These are phyloP conservation scores for Diplodia seriata DNA, from an alignment of 2,329 filamentous ascomycete genomes.

Conservation along the genomic window DNA sequence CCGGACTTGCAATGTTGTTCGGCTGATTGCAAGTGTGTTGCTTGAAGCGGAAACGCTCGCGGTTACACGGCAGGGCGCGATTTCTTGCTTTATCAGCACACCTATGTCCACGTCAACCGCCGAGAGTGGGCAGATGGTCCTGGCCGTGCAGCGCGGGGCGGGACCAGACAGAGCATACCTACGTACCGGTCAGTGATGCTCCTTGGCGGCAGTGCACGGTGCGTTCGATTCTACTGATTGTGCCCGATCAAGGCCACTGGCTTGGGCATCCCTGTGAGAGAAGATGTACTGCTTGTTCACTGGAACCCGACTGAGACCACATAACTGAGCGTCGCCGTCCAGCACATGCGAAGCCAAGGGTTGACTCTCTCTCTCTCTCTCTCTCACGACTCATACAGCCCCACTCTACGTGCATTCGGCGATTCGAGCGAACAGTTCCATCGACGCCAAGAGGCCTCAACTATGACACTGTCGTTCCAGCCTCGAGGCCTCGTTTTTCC, in stretches of 20 bases:
- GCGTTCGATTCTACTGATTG: not conserved
- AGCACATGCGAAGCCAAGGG: not conserved
- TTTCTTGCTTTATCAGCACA: conserved; percentile 1
- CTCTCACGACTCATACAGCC: conserved; percentile 13
- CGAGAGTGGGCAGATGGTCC: not conserved
- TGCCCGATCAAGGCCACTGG: not conserved
- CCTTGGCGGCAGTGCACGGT: not conserved
- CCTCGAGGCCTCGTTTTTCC: not conserved
- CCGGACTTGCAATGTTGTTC: not conserved
- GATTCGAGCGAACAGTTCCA: conserved; percentile 3
- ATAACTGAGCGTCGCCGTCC: not conserved
- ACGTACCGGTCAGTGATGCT: not conserved
- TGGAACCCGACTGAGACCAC: not conserved
- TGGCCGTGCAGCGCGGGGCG: not conserved
- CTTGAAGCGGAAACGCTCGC: not conserved
- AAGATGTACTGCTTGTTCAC: not conserved
- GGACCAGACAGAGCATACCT: not conserved
- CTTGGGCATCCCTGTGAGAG: not conserved
- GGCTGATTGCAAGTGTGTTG: not conserved
- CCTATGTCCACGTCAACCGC: conserved; percentile 3
- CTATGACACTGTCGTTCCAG: not conserved
- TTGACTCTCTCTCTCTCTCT: not conserved
- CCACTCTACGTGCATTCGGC: not conserved
- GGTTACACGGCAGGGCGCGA: not conserved
- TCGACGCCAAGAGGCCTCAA: not conserved